phyloP scores from a whole-genome alignment of 306 rosid species.

The Pyrus pyrifolia region DNA sequence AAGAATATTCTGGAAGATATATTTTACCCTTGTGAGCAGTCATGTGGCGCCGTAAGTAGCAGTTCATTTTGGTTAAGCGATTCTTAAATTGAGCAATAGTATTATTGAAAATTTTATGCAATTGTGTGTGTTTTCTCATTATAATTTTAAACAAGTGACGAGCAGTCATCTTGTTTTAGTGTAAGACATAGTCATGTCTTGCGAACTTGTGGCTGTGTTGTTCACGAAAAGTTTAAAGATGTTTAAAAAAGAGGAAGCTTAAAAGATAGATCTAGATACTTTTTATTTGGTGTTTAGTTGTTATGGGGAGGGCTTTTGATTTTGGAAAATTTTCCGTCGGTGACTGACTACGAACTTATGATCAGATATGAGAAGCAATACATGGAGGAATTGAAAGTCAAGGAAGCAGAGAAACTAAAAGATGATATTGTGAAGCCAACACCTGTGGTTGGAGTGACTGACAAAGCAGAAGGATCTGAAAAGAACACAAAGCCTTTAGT shows the following conservation, averaged over 20 bases:
- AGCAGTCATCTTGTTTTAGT: not conserved
- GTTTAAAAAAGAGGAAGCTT: not conserved
- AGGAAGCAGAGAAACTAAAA: constrained; percentile 50
- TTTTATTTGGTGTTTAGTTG: not conserved
- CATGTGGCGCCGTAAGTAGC: constrained; percentile 95
- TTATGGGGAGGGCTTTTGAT: not conserved
- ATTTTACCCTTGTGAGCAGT: constrained; percentile 86
- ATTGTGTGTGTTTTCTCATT: not conserved
- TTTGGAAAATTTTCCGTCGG: not conserved
- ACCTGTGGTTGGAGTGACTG: constrained; percentile 38
- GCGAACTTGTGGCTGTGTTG: not conserved
- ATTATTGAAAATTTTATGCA: not conserved
- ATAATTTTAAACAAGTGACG: not conserved
- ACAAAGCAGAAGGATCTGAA: constrained; percentile 45
- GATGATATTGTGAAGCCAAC: constrained; percentile 40
- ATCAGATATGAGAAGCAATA: constrained; percentile 79
- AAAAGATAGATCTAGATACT: not conserved
- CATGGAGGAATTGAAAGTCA: constrained; percentile 71
- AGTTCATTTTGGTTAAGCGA: constrained; percentile 11
- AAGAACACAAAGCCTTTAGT: constrained; percentile 37
- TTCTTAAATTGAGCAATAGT: not conserved
- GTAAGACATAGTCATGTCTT: not conserved
- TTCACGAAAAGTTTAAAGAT: not conserved
- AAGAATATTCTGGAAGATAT: constrained; percentile 83
- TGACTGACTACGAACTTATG: constrained; percentile 13